Evolutionary conservation across 2,329 filamentous ascomycete genomes (phyloP).

Genomic region (Diaporthe longicolla): DNA sequence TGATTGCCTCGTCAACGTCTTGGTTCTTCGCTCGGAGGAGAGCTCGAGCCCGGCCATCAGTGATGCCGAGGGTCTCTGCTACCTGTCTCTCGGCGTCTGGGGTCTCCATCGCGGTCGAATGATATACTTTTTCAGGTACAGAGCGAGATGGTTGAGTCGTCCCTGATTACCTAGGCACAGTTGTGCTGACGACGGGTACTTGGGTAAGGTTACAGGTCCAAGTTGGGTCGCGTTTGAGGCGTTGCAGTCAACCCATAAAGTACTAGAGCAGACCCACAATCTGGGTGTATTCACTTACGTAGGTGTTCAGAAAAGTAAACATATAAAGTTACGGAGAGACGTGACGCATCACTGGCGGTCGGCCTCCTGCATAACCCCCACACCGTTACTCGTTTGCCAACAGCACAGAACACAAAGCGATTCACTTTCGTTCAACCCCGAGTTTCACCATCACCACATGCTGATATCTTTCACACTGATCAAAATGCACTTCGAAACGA

Average conservation of each 20-base stretch:
- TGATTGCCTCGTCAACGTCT: conserved; percentile 6
- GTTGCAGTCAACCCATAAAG: neutral
- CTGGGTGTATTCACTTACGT: neutral
- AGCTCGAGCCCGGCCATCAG: neutral
- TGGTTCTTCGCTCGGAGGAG: conserved; percentile 1
- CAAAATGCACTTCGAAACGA: neutral
- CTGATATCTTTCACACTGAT: neutral
- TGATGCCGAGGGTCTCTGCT: conserved; percentile 2
- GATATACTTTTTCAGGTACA: neutral
- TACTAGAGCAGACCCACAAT: neutral
- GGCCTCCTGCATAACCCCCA: conserved; percentile 14
- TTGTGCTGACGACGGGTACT: neutral
- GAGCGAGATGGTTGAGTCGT: neutral
- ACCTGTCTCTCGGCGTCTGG: neutral
- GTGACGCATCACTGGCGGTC: neutral
- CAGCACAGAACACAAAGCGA: neutral
- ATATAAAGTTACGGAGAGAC: neutral
- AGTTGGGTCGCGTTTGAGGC: neutral
- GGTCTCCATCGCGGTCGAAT: neutral
- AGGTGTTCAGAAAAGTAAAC: neutral
- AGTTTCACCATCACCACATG: neutral
- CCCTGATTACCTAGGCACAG: no score
- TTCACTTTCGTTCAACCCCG: neutral
- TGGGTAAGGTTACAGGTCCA: neutral
- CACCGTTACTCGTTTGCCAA: neutral